Base-by-base conservation (phyloP, 1,284 basidiomycete species). In the Phellinidium pouzarii region DNA sequence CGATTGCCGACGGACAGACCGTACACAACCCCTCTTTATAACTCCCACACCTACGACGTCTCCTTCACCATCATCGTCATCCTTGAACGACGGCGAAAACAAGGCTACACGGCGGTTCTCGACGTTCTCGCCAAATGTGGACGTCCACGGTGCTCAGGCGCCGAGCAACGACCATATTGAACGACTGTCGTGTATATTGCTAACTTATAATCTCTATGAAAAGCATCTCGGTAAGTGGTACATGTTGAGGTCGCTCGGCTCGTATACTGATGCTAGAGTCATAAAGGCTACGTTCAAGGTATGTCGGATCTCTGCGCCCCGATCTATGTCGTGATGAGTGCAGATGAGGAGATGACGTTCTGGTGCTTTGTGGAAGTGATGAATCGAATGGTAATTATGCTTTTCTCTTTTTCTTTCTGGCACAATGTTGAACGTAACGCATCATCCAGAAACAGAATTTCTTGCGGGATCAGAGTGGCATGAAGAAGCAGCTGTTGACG, bases 241-340 rank as follows among this genome's bases (percentile, higher is more conserved):
- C 46, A 44, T 25, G 29, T 19, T 61, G 31, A n/a, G 27, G 45
- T 44, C 22, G 37, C 31, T 59, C 37, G 14, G 36, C 12, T 43
- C 36, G 43, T 57, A 5, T 40, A 31, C 59, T 64, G 58, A 69
- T 57, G 9, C 36, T 14, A 54, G 61, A 44, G 54, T 45, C 56
- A 54, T 56, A 62, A 66, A 87, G 85, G 87, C 22, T 93, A 95
- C 64, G 93, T 94, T 2, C 90, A 97, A 71, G 93, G 96, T 27
- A 99, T 99, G 96, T 94, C 91, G 1, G 96, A 99, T 66, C 78
- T 99, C 4, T 91, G 93, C 62, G 87, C 91, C 2, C 95, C 95
- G 5, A 74, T 98, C 20, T 99, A 97, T 65, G 84, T 96, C 26
- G 89, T 95, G 4, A 88, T 91, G 75, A 84, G 81, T 48, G 90